A percentile compares a stretch with the other conserved stretches of the same genome.
These are phyloP conservation scores for Danielia reshetovae DNA, from an alignment of 805 yeast species.

Conservation along the genomic window DNA sequence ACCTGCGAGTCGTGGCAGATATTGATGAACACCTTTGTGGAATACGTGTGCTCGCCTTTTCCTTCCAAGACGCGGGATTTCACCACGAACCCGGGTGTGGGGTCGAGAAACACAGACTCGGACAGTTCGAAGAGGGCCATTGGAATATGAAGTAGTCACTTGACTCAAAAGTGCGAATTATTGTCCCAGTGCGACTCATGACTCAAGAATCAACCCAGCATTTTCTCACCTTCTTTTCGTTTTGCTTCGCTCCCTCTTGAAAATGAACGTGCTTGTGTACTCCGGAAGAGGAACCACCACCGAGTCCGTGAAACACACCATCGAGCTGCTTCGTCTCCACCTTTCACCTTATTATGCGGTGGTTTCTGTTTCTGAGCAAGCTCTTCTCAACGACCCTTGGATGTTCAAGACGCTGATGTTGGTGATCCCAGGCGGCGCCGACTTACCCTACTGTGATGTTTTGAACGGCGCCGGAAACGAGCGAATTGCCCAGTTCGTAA, in stretches of 20 bases:
- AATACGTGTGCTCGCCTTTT: slow-evolving; percentile 26
- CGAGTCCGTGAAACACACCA: slow-evolving; percentile 79
- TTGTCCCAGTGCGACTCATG: too few relatives aligned
- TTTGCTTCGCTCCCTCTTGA: too few relatives aligned
- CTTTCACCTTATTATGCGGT: slow-evolving; percentile 91
- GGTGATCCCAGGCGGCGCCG: slow-evolving; percentile 97
- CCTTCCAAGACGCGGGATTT: slow-evolving; percentile 52
- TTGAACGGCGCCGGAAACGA: slow-evolving; percentile 68
- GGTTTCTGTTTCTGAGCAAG: slow-evolving; percentile 56
- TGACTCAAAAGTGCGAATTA: too few relatives aligned
- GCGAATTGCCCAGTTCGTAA: slow-evolving; percentile 58
- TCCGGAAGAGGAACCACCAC: slow-evolving; percentile 73
- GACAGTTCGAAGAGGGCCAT: slow-evolving; percentile 8
- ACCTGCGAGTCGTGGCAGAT: slow-evolving; percentile 64
- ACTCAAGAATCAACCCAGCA: too few relatives aligned
- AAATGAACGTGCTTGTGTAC: slow-evolving; percentile 20
- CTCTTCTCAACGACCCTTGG: slow-evolving; percentile 80
- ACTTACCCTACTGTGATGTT: slow-evolving; percentile 72
- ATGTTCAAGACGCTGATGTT: slow-evolving; percentile 67
- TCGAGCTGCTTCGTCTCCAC: slow-evolving; percentile 68
- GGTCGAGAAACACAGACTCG: slow-evolving; percentile 27
- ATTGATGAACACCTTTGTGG: slow-evolving; percentile 72
- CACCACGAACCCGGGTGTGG: slow-evolving; percentile 70
- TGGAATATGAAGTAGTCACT: too few relatives aligned
- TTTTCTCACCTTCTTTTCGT: too few relatives aligned